Base-by-base conservation (phyloP, 495 filamentous ascomycete genomes). In the Neurospora sp. region DNA sequence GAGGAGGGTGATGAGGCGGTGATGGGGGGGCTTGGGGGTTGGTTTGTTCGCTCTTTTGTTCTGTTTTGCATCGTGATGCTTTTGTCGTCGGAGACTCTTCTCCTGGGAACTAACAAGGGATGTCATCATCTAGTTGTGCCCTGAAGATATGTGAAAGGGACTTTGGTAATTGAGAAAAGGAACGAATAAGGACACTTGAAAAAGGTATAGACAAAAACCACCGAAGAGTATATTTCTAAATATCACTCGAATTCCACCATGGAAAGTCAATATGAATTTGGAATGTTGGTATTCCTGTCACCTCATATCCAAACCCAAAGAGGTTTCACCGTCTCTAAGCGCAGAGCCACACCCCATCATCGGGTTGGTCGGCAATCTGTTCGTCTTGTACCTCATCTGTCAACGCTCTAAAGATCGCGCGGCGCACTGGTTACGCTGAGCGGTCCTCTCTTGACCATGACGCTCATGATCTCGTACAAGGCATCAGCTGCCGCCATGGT, bases 391-490 rank as follows among this genome's bases (percentile, higher is more conserved):
- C 14, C 14, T 35, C 22, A 35, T 61, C 27, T 35, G 10, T 6
- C 12, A 35, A 35, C 2, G 27, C 14, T 35, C 1, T 8, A 61
- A 35, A 61, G 14, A 61, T 61, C 53, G 22, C 7, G 22, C 53
- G 53, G 27, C 27, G 27, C 27, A 61, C 27, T 42, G 77, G 78
- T 79, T 9, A 77, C 77, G 71, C 79, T 81, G 18, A 81, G 73
- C 39, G 80, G 80, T 4, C 83, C 83, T 65, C 82, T 82, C 85
- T 93, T 94, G 4, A 94, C 91, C 88, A 94, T 91, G 75, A 93
- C 89, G 35, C 90, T 94, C 85, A 97, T 90, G 74, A 96, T 91
- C 83, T 97, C 93, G 81, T 91, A 97, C 14, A 90, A 88, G 12
- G 90, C 87, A 81, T 96, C 92, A 6, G 93, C 92, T 3, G 92